These are phyloP conservation scores for Purpureocillium lavendulum DNA, from an alignment of 2,329 filamentous ascomycete species.

Conservation along the genomic window DNA sequence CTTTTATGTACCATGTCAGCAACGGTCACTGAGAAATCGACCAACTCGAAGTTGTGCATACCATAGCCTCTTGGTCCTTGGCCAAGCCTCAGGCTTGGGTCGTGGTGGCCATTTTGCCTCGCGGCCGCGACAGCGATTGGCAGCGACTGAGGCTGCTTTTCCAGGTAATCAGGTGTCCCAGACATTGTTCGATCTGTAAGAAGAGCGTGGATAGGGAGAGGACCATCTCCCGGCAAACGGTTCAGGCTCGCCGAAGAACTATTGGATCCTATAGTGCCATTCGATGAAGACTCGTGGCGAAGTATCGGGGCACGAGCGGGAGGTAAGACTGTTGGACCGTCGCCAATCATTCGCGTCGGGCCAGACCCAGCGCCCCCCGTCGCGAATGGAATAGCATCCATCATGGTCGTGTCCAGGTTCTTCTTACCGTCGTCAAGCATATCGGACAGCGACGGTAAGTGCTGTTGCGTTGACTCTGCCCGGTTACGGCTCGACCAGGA, in stretches of 20 bases:
- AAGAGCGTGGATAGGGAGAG: conserved; percentile 46
- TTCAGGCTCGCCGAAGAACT: conserved; percentile 25
- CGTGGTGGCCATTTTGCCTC: conserved; percentile 16
- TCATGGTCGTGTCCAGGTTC: conserved; percentile 9
- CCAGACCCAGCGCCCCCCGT: not conserved
- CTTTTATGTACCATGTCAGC: conserved; percentile 25
- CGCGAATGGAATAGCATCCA: conserved; percentile 3
- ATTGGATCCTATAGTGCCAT: conserved; percentile 31
- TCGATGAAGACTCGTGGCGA: conserved; percentile 37
- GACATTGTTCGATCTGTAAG: conserved; percentile 30
- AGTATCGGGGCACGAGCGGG: conserved; percentile 26
- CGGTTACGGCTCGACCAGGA: conserved; percentile 9
- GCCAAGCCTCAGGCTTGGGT: conserved; percentile 12
- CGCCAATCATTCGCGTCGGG: conserved; percentile 13
- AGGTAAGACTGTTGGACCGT: conserved; percentile 18
- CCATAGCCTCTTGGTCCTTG: conserved; percentile 24
- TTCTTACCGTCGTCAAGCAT: conserved; percentile 31
- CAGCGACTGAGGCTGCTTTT: conserved; percentile 6
- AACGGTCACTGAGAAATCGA: conserved; percentile 8
- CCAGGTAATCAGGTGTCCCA: conserved; percentile 4
- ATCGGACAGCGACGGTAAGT: conserved; percentile 38
- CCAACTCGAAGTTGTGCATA: conserved; percentile 15
- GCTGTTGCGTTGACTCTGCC: conserved; percentile 19
- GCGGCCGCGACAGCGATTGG: conserved; percentile 4
- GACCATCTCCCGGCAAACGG: conserved; percentile 39